A percentile compares a stretch with the other conserved stretches of the same genome.
phyloP scores from a whole-genome alignment of 2,329 filamentous ascomycete species.

The Alternaria panax region DNA sequence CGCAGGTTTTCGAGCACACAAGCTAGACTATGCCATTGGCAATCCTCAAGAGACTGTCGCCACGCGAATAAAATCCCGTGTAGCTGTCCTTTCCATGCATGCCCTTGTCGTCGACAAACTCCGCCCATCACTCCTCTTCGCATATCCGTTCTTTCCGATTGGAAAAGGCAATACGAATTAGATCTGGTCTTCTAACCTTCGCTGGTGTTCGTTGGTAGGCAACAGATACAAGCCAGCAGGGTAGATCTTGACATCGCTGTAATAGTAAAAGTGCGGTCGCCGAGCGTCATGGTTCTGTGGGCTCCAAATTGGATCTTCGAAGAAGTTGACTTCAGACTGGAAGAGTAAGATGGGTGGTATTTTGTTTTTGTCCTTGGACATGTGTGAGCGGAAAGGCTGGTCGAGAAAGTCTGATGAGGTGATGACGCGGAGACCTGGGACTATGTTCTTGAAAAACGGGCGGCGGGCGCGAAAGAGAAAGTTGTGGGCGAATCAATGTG shows the following conservation, averaged over 20 bases:
- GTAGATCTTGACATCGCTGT: not conserved
- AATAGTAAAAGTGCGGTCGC: not conserved
- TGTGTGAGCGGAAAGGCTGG: not conserved
- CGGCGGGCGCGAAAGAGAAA: not conserved
- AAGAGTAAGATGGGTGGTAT: not conserved
- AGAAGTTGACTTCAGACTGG: not conserved
- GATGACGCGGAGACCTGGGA: slow-evolving; percentile 1
- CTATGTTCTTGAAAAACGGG: slow-evolving; percentile 2
- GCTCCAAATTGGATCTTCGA: not conserved
- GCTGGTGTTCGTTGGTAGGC: not conserved
- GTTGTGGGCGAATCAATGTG: not conserved
- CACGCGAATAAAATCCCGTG: not conserved
- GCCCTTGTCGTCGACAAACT: not conserved
- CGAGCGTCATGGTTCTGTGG: not conserved
- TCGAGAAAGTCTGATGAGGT: not conserved
- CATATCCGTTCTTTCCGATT: not conserved
- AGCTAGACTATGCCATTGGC: not conserved
- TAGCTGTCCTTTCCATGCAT: not conserved
- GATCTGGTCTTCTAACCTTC: not conserved
- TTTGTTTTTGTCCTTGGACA: not conserved
- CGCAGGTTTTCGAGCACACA: not conserved
- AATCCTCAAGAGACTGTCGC: not conserved
- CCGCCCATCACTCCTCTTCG: not conserved
- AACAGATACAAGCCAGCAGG: not conserved
- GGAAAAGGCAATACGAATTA: not conserved